A percentile compares a stretch with the other conserved stretches of the same genome.
Evolutionary conservation across 1,139 yeast species (phyloP).

Genomic region (Yamadazyma songkhlaensis): DNA sequence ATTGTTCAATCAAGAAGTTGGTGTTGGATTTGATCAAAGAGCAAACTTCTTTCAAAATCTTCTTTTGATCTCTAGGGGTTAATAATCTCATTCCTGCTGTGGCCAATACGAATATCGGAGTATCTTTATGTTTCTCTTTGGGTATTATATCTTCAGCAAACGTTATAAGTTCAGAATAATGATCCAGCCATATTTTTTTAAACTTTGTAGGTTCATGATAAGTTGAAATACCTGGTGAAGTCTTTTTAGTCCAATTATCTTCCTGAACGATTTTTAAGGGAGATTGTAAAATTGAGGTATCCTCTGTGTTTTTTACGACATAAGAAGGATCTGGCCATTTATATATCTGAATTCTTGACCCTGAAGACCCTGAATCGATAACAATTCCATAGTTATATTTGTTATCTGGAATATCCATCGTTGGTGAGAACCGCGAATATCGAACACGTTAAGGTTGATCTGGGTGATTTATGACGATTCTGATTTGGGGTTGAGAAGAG

Average conservation of each 20-base stretch:
- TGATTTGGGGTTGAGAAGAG: neutral
- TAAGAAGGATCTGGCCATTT: slow-evolving; percentile 55
- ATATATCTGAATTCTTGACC: slow-evolving; percentile 70
- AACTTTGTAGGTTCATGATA: slow-evolving; percentile 42
- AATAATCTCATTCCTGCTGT: slow-evolving; percentile 83
- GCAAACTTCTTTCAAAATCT: slow-evolving; percentile 53
- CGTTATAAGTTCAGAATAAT: slow-evolving; percentile 52
- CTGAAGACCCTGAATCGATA: slow-evolving; percentile 80
- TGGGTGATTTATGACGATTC: neutral
- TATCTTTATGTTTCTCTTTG: slow-evolving; percentile 43
- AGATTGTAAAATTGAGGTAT: slow-evolving; percentile 33
- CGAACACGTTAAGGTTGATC: neutral
- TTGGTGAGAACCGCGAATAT: slow-evolving; percentile 3
- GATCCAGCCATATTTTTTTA: slow-evolving; percentile 55
- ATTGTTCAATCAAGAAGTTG: slow-evolving; percentile 47
- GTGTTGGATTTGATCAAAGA: slow-evolving; percentile 44
- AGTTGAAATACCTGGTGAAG: slow-evolving; percentile 68
- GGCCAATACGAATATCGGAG: slow-evolving; percentile 72
- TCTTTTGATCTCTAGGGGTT: slow-evolving; percentile 42
- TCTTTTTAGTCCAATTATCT: slow-evolving; percentile 58
- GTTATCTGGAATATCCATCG: slow-evolving; percentile 14
- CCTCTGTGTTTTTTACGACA: slow-evolving; percentile 19
- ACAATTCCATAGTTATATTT: slow-evolving; percentile 60
- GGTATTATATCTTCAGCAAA: slow-evolving; percentile 65
- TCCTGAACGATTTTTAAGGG: slow-evolving; percentile 65